Conservation (phyloP, 306 rosid genomes). For the Malus orientalis region DNA sequence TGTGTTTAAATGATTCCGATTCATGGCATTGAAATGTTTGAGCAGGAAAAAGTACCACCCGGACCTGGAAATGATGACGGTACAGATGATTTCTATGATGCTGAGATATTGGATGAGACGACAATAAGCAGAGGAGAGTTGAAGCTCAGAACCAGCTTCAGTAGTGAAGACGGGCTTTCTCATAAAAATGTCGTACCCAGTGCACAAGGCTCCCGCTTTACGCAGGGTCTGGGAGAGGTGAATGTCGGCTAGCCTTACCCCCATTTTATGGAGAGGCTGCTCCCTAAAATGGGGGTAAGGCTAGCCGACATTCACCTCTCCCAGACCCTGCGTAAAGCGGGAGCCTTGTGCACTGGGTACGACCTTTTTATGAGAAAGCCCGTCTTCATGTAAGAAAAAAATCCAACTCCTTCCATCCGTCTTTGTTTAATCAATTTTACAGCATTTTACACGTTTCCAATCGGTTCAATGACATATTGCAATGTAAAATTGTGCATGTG, state of each 20-base stretch:
- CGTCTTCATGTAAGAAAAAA: conserved; percentile 34
- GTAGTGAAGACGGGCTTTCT: conserved; percentile 30
- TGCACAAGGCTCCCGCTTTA: no score
- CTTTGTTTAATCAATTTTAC: not conserved
- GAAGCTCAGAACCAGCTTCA: conserved; percentile 62
- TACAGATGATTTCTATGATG: conserved; percentile 48
- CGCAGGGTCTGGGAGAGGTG: no score
- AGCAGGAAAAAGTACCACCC: conserved; percentile 45
- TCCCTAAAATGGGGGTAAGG: no score
- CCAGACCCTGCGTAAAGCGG: no score
- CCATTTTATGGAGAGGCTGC: no score
- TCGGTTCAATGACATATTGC: not conserved
- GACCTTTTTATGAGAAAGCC: no score
- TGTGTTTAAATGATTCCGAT: not conserved
- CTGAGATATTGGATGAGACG: conserved; percentile 76
- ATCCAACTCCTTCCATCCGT: not conserved
- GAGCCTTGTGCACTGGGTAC: no score
- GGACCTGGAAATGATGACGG: conserved; percentile 23
- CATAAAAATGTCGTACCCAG: no score
- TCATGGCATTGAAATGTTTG: not conserved
- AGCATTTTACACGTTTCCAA: not conserved
- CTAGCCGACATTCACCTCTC: no score
- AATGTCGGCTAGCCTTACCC: no score
- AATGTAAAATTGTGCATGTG: conserved; percentile 28
- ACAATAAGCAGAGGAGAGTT: conserved; percentile 81